Percentiles rank a stretch among this genome's conserved stretches.
Conservation (phyloP, 1,284 basidiomycete species). For the Cerrena zonata region DNA sequence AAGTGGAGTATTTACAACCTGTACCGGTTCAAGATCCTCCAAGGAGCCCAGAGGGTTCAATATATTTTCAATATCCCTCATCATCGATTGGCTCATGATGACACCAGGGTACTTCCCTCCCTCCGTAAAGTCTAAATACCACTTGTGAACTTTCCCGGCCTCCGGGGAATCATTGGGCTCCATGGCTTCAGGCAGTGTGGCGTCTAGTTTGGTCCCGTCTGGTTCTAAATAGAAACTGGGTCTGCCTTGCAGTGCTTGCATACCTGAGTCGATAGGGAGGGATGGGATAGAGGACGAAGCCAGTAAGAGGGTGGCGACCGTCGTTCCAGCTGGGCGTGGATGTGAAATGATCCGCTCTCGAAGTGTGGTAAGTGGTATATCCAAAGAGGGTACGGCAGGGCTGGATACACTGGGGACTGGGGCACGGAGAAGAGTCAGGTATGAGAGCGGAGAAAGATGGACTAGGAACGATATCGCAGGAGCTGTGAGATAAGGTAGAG, state of each 20-base stretch:
- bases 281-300: conserved; percentile 26
- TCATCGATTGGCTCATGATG: conserved; percentile 63
- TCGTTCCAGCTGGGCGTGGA: conserved; percentile 39
- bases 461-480: conserved; percentile 68
- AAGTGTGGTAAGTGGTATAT: conserved; percentile 48
- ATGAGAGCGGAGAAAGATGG: conserved; percentile 61
- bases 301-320: conserved; percentile 54
- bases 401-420: conserved; percentile 18
- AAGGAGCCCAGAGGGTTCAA: conserved; percentile 52
- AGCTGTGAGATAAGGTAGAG: conserved; percentile 59
- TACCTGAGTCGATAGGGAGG: conserved; percentile 16
- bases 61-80: conserved; percentile 61
- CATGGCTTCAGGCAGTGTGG: conserved; percentile 43
- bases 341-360: conserved; percentile 39
- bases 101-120: conserved; percentile 48
- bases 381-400: conserved; percentile 35
- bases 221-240: conserved; percentile 35
- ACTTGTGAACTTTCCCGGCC: conserved; percentile 35
- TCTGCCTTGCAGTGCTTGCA: conserved; percentile 22
- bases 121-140: conserved; percentile 69
- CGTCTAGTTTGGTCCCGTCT: conserved; percentile 41
- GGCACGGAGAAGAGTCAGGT: conserved; percentile 52
- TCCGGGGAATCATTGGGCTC: conserved; percentile 3
- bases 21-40: conserved; percentile 31
- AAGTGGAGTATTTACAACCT: conserved; percentile 46